phyloP scores from a whole-genome alignment of 768 basidiomycete species.

The Suillus subalutaceus region DNA sequence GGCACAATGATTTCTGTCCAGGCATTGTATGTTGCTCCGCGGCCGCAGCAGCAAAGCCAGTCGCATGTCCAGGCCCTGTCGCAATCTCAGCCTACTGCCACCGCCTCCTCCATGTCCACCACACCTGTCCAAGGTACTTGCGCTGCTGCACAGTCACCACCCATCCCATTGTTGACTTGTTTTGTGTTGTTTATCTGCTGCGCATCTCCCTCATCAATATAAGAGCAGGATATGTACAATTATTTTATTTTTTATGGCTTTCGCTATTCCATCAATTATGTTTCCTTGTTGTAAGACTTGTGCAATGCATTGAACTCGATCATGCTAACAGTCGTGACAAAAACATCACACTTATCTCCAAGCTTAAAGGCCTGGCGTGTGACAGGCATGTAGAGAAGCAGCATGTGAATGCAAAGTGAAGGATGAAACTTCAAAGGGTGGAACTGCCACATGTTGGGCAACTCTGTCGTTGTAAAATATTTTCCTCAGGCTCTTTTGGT shows the following conservation, averaged over 20 bases:
- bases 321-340: neutral
- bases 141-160: no score
- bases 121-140: no score
- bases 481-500: conserved; percentile 22
- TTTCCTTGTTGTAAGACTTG: neutral
- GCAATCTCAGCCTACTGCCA: no score
- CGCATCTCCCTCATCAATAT: neutral
- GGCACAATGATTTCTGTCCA: neutral
- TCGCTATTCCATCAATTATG: neutral
- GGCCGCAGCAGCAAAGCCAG: no score
- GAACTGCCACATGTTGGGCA: no score
- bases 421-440: no score
- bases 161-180: no score
- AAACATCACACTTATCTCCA: neutral
- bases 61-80: no score
- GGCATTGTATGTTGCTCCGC: neutral
- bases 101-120: no score
- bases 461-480: no score
- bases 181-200: no score
- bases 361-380: neutral
- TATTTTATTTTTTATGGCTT: neutral
- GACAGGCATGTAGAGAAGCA: neutral
- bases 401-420: neutral
- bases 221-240: neutral
- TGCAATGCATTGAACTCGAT: no score